Base-by-base conservation (phyloP, 2,329 filamentous ascomycete genomes). In the Colletotrichum zoysiae region DNA sequence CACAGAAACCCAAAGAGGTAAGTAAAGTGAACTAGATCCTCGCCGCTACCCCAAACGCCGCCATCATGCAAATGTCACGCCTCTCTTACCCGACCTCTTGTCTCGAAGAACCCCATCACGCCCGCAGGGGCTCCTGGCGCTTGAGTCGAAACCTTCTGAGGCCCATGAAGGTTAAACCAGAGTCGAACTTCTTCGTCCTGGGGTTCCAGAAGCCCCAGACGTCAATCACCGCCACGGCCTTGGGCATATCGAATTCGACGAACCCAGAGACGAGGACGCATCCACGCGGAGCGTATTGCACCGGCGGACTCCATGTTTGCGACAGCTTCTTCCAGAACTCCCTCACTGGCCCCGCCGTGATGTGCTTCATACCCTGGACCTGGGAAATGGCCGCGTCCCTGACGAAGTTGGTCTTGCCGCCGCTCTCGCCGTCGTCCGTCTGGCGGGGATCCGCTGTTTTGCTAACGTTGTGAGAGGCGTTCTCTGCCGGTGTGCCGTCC, bases 151-250 rank as follows among this genome's bases (percentile, higher is more conserved):
- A 62, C 18, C 75, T 70, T 30, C 75, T 58, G n/a, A 74, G 26
- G 20, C 38, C 58, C 61, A 74, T 65, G 20, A 33, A 35, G 56
- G 67, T 69, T 5, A 73, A 74, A 1, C 46, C 50, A 5, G 38
- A 12, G 48, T 76, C 82, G 63, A 83, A 88, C 57, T 79, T 81
- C 72, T 83, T 82, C 51, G 83, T 84, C 77, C 88, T 86, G 1
- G 89, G 88, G 76, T 91, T 84, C 78, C 87, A 91, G 78, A 85
- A 88, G 2, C 83, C 86, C 14, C 79, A 70, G 2, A 88, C 87
- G 71, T 89, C 86, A 16, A 90, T 80, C 2, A 84, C 83, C 66
- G 90, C 77, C 61, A 81, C 81, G 1, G 84, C 84, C 30, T 79
- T 83, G 2, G 84, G 77, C 2, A 86, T 83, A 51, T 85, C 81